phyloP scores from a whole-genome alignment of 2,329 filamentous ascomycete genomes.

The Monosporascus sp. region DNA sequence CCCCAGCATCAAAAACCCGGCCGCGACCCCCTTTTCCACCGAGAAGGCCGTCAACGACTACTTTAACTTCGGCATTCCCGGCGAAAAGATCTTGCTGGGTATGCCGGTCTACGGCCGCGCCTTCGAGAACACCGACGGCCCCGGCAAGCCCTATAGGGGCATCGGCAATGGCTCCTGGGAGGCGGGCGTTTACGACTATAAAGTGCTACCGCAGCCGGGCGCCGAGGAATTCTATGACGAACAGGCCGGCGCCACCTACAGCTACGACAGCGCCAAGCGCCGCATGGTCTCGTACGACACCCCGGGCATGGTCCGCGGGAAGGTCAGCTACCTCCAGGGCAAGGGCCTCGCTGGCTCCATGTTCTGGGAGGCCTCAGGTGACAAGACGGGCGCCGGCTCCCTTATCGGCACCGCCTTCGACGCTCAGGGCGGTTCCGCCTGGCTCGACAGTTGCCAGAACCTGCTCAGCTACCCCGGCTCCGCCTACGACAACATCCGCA shows the following conservation, averaged over 20 bases:
- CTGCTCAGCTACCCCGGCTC: conserved; percentile 24
- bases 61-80: conserved; percentile 53
- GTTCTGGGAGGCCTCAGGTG: conserved; percentile 80
- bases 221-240: conserved; percentile 54
- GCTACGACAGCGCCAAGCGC: conserved; percentile 55
- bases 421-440: conserved; percentile 17
- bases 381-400: conserved; percentile 54
- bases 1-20: conserved; percentile 45
- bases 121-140: conserved; percentile 58
- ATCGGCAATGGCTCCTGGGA: conserved; percentile 68
- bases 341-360: conserved; percentile 68
- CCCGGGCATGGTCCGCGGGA: conserved; percentile 51
- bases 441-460: conserved; percentile 20
- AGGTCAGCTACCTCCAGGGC: conserved; percentile 60
- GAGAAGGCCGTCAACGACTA: conserved; percentile 63
- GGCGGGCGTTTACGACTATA: conserved; percentile 74
- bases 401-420: conserved; percentile 42
- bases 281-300: conserved; percentile 72
- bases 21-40: conserved; percentile 65
- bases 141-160: conserved; percentile 59
- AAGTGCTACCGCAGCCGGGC: conserved; percentile 61
- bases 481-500: conserved; percentile 25
- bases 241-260: conserved; percentile 61
- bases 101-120: conserved; percentile 77
- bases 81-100: conserved; percentile 67